Evolutionary conservation across 495 filamentous ascomycete species (phyloP), one percentile per base, ranked within the genome.

Genomic region (Aspergillus avenaceus): DNA sequence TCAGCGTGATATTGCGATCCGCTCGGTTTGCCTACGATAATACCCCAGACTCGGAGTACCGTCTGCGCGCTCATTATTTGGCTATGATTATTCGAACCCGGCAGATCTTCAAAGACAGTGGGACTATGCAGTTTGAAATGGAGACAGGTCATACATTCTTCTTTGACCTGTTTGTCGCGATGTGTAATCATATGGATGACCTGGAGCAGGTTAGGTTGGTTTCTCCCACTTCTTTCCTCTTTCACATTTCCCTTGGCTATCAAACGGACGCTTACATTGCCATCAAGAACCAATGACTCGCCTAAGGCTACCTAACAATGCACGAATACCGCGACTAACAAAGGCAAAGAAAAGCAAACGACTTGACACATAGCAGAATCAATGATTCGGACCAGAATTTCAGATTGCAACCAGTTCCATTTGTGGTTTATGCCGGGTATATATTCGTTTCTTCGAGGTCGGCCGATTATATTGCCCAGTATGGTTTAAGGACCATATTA

Each of bases 121-220:
- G 90, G 66, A 95, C 90, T 61, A 92, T 97, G 90, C 90, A 95
- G 81, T 84, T 86, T 76, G 91, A 97, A 79, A 96, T 97, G 91
- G 87, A 95, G 72, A 83, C 82, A 67, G 88, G 88, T 53, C 90
- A 84, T 63, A 84, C 87, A 75, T 78, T 96, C 65, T 97, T 95
- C 79, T 96, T 97, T 73, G 91, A 96, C 79, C 77, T 97, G 67
- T 97, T 96, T 70, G 90, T 96, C 60, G 90, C 91, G 53, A 87
- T 97, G 87, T 93, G 90, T 79, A 95, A 95, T 73, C 89, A 95
- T 76, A 84, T 96, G 63, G 90, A 95, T 77, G 90, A 95, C 70
- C 79, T 95, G 69, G 81, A 82, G 71, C 86, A 88, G 41, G 61
- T 72, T 44, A 60, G 65, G 71, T 76, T 63, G 38, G 62, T 53